These are phyloP conservation scores for Petrea volubilis DNA, from an alignment of 257 asterid genomes.

Conservation along the genomic window DNA sequence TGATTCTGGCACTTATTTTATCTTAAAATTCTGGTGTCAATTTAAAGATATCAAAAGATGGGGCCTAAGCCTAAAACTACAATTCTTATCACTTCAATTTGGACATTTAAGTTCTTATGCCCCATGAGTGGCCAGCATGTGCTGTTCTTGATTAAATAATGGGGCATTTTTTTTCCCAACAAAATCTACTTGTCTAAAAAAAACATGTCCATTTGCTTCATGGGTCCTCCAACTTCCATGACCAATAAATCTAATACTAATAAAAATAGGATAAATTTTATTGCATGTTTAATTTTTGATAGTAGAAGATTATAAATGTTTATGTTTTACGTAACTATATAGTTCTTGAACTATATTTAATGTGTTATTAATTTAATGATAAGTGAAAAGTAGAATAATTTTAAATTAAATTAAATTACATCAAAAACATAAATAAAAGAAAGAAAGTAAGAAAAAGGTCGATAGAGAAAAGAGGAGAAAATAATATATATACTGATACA, in stretches of 20 bases:
- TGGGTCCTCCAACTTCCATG: constrained; percentile 48
- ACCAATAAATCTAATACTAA: constrained; percentile 11
- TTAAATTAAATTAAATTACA: no score
- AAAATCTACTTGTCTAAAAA: constrained; percentile 33
- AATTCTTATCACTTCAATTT: constrained; percentile 26
- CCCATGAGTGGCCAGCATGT: constrained; percentile 62
- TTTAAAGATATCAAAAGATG: constrained; percentile 45
- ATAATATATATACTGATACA: no score
- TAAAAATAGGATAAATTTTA: neutral
- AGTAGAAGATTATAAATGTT: no score
- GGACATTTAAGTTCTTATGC: constrained; percentile 35
- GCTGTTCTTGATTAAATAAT: constrained; percentile 28
- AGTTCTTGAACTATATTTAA: no score
- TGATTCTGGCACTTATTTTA: constrained; percentile 23
- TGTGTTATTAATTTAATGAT: no score
- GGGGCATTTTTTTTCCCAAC: constrained; percentile 30
- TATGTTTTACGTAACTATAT: no score
- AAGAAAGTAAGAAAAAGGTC: no score
- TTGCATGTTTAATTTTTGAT: no score
- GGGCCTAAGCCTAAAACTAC: constrained; percentile 34
- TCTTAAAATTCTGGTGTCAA: constrained; percentile 37
- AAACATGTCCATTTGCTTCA: constrained; percentile 25
- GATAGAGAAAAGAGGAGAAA: no score
- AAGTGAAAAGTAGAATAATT: no score
- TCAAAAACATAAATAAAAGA: no score